Percentiles rank a stretch among this genome's conserved stretches.
phyloP scores from a whole-genome alignment of 2,329 filamentous ascomycete species.

The Epichloe sp. region DNA sequence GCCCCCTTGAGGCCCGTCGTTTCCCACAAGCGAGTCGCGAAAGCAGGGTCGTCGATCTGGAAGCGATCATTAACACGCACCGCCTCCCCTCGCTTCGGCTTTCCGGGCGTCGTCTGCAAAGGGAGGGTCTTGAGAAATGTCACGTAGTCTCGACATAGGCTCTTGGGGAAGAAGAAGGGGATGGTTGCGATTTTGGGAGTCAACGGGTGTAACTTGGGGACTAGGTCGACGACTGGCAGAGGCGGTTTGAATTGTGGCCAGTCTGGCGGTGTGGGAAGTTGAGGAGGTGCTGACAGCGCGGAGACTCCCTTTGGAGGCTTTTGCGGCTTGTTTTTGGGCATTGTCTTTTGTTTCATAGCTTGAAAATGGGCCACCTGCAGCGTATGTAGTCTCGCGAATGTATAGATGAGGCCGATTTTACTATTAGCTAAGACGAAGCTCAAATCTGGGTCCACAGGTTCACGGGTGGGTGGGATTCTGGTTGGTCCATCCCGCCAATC shows the following conservation, averaged over 20 bases:
- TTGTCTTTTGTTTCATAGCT: slow-evolving; percentile 5
- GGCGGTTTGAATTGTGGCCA: slow-evolving; percentile 64
- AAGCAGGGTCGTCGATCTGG: slow-evolving; percentile 62
- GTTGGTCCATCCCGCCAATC: too few relatives aligned
- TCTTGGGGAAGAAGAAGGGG: slow-evolving; percentile 59
- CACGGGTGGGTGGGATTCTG: too few relatives aligned
- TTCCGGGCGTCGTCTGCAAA: slow-evolving; percentile 63
- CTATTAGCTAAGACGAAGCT: too few relatives aligned
- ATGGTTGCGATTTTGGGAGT: slow-evolving; percentile 58
- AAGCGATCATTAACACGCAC: slow-evolving; percentile 82
- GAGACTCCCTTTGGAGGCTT: slow-evolving; percentile 12
- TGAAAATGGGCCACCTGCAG: not conserved
- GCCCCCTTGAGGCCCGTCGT: slow-evolving; percentile 60
- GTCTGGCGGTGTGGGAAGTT: slow-evolving; percentile 24
- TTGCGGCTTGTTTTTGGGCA: slow-evolving; percentile 22
- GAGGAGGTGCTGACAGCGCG: slow-evolving; percentile 5
- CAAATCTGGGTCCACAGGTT: too few relatives aligned
- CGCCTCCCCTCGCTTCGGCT: slow-evolving; percentile 68
- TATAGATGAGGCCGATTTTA: too few relatives aligned
- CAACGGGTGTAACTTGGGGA: slow-evolving; percentile 37
- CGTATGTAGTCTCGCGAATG: too few relatives aligned
- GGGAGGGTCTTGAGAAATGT: slow-evolving; percentile 57
- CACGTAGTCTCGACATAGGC: slow-evolving; percentile 64
- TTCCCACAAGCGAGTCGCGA: slow-evolving; percentile 65
- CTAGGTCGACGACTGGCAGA: slow-evolving; percentile 51